Conservation (phyloP, 371 early-diverging fungal species). For the Umbelopsis sp. region DNA sequence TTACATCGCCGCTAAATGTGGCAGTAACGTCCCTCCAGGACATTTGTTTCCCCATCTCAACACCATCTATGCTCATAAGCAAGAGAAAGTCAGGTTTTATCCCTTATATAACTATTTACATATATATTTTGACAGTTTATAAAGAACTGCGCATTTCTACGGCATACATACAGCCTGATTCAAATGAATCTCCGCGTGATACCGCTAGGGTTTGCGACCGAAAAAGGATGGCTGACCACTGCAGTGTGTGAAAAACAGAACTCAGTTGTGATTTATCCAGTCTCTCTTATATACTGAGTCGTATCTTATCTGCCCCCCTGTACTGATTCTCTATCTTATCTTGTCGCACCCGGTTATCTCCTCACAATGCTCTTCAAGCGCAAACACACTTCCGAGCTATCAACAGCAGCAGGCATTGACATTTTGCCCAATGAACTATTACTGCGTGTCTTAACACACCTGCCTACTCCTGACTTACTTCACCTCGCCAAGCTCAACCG, state of each 20-base stretch:
- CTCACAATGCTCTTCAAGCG: slow-evolving; percentile 11
- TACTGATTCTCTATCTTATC: slow-evolving; percentile 13
- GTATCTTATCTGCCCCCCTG: slow-evolving; percentile 11
- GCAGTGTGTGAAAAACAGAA: background rate
- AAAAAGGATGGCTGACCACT: background rate
- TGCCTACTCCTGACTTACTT: slow-evolving; percentile 10
- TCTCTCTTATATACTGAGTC: background rate
- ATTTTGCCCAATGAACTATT: slow-evolving; percentile 2
- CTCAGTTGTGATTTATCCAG: too few species aligned
- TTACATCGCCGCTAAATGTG: too few species aligned
- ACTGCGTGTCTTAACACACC: background rate
- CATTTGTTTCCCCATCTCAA: too few species aligned
- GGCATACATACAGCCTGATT: too few species aligned
- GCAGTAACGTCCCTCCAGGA: too few species aligned
- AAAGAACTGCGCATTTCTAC: too few species aligned
- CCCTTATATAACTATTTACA: too few species aligned
- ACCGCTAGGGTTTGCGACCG: too few species aligned
- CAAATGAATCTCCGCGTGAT: too few species aligned
- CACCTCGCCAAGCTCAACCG: slow-evolving; percentile 5
- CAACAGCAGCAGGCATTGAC: background rate
- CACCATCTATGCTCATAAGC: too few species aligned
- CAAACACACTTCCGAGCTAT: background rate
- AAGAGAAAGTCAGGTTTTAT: too few species aligned
- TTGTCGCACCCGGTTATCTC: slow-evolving; percentile 15
- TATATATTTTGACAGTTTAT: too few species aligned